A percentile compares a stretch with the other conserved stretches of the same genome.
Conservation (phyloP, 1,284 basidiomycete genomes). For the Mycocalia duriaeana region DNA sequence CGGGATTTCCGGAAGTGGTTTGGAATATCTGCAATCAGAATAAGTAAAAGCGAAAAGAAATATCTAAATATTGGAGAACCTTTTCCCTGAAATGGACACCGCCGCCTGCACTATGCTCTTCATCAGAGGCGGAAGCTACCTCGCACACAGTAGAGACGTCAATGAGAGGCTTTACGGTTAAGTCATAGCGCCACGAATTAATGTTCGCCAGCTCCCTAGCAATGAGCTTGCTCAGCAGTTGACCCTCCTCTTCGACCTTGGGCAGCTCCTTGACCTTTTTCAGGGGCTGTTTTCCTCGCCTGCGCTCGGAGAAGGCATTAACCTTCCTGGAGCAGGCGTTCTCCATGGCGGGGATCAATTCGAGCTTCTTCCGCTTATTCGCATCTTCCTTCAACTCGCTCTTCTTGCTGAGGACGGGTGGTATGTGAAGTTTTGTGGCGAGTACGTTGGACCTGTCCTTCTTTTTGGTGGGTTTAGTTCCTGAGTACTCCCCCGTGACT, state of each 20-base stretch:
- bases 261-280: slow-evolving; percentile 36
- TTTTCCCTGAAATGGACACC: slow-evolving; percentile 35
- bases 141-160: slow-evolving; percentile 28
- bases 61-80: slow-evolving; percentile 25
- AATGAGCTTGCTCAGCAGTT: slow-evolving; percentile 16
- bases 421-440: slow-evolving; percentile 44
- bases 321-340: too few species aligned
- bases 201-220: slow-evolving; percentile 26
- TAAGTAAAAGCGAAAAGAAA: too few species aligned
- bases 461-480: slow-evolving; percentile 35
- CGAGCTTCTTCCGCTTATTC: slow-evolving; percentile 53
- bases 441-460: slow-evolving; percentile 62
- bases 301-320: too few species aligned
- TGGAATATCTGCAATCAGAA: too few species aligned
- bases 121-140: slow-evolving; percentile 24
- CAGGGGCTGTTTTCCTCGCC: slow-evolving; percentile 5
- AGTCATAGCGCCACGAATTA: slow-evolving; percentile 27
- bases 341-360: slow-evolving; percentile 28
- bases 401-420: slow-evolving; percentile 39
- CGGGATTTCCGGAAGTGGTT: too few species aligned
- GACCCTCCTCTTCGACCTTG: slow-evolving; percentile 32
- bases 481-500: slow-evolving; percentile 57
- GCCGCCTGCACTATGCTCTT: slow-evolving; percentile 28
- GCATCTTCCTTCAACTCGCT: slow-evolving; percentile 22
- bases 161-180: slow-evolving; percentile 28